phyloP scores from a whole-genome alignment of 257 asterid species.

The Jacaranda copaia region DNA sequence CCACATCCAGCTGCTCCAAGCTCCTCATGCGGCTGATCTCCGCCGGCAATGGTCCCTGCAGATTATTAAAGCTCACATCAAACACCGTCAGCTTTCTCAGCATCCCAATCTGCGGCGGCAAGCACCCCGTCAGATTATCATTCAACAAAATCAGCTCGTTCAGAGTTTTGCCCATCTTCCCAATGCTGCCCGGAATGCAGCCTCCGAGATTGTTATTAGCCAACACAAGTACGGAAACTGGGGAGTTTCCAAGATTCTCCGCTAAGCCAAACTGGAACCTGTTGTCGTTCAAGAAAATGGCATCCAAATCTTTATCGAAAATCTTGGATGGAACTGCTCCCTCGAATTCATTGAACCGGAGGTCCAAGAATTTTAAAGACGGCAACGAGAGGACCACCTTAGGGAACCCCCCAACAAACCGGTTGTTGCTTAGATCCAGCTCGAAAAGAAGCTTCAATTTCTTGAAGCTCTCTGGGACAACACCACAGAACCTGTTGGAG shows the following conservation, averaged over 20 bases:
- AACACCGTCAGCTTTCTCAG: conserved; percentile 62
- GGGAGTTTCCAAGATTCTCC: conserved; percentile 69
- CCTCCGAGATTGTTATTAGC: conserved; percentile 77
- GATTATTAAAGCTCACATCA: conserved; percentile 67
- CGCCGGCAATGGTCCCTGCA: conserved; percentile 64
- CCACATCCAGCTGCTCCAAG: conserved; percentile 66
- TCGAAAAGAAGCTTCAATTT: conserved; percentile 56
- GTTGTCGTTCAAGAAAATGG: conserved; percentile 70
- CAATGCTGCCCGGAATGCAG: conserved; percentile 71
- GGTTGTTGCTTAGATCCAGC: conserved; percentile 74
- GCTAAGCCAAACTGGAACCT: conserved; percentile 70
- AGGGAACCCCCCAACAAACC: conserved; percentile 78
- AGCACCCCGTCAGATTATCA: conserved; percentile 74
- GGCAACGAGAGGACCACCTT: conserved; percentile 61
- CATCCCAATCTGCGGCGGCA: conserved; percentile 67
- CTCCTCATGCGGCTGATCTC: conserved; percentile 56
- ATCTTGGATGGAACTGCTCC: conserved; percentile 60
- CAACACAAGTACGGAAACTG: conserved; percentile 71
- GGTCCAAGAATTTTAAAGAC: conserved; percentile 60
- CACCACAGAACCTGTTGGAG: conserved; percentile 76
- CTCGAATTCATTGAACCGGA: conserved; percentile 77
- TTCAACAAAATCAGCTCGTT: conserved; percentile 65
- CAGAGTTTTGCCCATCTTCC: conserved; percentile 61
- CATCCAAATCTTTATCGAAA: conserved; percentile 66
- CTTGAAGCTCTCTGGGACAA: conserved; percentile 53